Evolutionary conservation across 2,329 filamentous ascomycete species (phyloP).

Genomic region (Penicillium sp.): DNA sequence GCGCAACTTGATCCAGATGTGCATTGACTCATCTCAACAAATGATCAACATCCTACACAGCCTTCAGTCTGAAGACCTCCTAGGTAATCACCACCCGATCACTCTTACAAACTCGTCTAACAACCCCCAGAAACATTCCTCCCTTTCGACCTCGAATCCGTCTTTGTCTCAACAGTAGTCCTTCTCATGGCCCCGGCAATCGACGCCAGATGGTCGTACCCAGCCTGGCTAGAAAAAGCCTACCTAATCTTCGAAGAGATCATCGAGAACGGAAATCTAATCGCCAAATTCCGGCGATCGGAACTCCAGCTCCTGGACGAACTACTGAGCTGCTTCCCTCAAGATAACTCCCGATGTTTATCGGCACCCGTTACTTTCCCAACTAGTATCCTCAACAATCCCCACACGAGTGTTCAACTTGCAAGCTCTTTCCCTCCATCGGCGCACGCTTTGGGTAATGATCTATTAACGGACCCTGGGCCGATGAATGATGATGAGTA

Average conservation of each 20-base stretch:
- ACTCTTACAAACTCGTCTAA: neutral
- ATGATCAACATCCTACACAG: constrained; percentile 46
- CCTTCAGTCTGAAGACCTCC: constrained; percentile 48
- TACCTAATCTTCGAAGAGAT: constrained; percentile 51
- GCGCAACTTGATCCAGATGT: constrained; percentile 41
- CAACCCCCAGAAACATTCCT: constrained; percentile 47
- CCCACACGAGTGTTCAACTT: constrained; percentile 3
- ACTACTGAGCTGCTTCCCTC: constrained; percentile 30
- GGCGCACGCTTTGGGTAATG: constrained; percentile 8
- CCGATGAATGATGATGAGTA: constrained; percentile 11
- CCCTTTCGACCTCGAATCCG: constrained; percentile 18
- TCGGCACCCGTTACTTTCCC: constrained; percentile 15
- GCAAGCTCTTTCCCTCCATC: constrained; percentile 13
- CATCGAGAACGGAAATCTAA: constrained; percentile 46
- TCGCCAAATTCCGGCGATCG: constrained; percentile 46
- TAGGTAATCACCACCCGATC: constrained; percentile 38
- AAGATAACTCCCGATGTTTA: constrained; percentile 15
- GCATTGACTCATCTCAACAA: constrained; percentile 46
- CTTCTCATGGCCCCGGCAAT: constrained; percentile 30
- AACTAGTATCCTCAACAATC: constrained; percentile 3
- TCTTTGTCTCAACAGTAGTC: constrained; percentile 18
- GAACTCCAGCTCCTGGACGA: constrained; percentile 47
- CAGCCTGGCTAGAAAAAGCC: constrained; percentile 43
- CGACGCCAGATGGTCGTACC: constrained; percentile 36
- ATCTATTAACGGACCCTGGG: constrained; percentile 13